A percentile compares a stretch with the other conserved stretches of the same genome.
phyloP scores from a whole-genome alignment of 768 basidiomycete genomes.

The Favolaschia claudopus region DNA sequence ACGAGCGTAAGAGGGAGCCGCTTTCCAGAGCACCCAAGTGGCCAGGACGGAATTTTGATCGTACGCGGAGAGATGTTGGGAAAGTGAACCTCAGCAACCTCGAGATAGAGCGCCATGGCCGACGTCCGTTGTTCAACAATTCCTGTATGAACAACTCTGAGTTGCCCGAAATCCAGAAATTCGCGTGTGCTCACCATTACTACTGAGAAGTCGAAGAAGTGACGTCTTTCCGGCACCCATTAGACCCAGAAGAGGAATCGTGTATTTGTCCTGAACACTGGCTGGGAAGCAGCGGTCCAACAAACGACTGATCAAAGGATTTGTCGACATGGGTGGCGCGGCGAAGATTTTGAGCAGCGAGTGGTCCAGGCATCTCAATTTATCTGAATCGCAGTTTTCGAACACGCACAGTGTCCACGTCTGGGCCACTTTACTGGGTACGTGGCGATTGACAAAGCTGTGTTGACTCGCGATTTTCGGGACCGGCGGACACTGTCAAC shows the following conservation, averaged over 20 bases:
- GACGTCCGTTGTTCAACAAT: conserved; percentile 48
- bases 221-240: conserved; percentile 55
- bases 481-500: no score
- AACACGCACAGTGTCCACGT: no score
- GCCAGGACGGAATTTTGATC: conserved; percentile 65
- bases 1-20: conserved; percentile 45
- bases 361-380: no score
- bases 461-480: no score
- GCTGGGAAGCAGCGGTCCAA: conserved; percentile 35
- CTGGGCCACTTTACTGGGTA: no score
- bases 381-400: no score
- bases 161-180: not conserved
- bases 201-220: conserved; percentile 53
- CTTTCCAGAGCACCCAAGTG: conserved; percentile 66
- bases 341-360: not conserved
- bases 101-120: conserved; percentile 64
- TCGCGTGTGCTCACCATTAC: conserved; percentile 27
- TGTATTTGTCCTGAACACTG: conserved; percentile 15
- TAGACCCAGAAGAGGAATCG: conserved; percentile 44
- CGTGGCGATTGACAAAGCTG: no score
- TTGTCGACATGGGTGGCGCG: not conserved
- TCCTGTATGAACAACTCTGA: conserved; percentile 27
- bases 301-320: conserved; percentile 33
- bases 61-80: conserved; percentile 32
- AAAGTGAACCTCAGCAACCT: conserved; percentile 50